These are phyloP conservation scores for Pythium aquatile DNA, from an alignment of 352 stramenopile genomes.

Conservation along the genomic window DNA sequence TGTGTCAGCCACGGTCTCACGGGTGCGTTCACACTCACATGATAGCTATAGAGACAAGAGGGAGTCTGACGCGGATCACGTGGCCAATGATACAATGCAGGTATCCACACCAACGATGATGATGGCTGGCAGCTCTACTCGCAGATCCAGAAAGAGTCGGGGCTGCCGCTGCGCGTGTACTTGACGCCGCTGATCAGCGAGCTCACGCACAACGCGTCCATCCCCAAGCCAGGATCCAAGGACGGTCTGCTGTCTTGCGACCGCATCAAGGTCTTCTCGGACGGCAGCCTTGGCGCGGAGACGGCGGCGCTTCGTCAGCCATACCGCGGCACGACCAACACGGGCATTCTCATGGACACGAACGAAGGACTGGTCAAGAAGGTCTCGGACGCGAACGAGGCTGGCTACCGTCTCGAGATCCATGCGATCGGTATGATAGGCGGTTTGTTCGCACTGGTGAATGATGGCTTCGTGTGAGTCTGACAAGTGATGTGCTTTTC, in stretches of 20 bases:
- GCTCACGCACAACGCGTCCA: slow-evolving; percentile 39
- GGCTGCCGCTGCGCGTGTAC: slow-evolving; percentile 76
- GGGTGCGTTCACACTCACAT: slow-evolving; percentile 14
- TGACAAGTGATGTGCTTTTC: neutral
- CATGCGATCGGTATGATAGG: slow-evolving; percentile 79
- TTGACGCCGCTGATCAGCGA: slow-evolving; percentile 74
- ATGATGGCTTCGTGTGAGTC: neutral
- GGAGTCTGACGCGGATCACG: neutral
- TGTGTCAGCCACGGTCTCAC: slow-evolving; percentile 81
- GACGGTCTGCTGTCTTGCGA: slow-evolving; percentile 72
- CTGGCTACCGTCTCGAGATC: slow-evolving; percentile 82
- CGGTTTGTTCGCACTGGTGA: too few relatives aligned
- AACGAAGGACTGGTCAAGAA: slow-evolving; percentile 61
- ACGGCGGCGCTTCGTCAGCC: slow-evolving; percentile 75
- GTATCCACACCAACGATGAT: slow-evolving; percentile 86
- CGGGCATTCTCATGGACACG: slow-evolving; percentile 83
- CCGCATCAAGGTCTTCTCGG: slow-evolving; percentile 88
- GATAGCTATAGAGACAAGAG: neutral
- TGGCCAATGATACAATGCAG: slow-evolving; percentile 12
- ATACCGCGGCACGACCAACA: slow-evolving; percentile 64
- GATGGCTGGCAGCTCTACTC: slow-evolving; percentile 78
- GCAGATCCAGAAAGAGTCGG: slow-evolving; percentile 54
- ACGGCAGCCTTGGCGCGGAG: slow-evolving; percentile 87
- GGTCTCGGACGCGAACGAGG: slow-evolving; percentile 48
- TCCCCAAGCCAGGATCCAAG: slow-evolving; percentile 36